Conservation (phyloP, 2,329 filamentous ascomycete species). For the Alternaria infectoria region DNA sequence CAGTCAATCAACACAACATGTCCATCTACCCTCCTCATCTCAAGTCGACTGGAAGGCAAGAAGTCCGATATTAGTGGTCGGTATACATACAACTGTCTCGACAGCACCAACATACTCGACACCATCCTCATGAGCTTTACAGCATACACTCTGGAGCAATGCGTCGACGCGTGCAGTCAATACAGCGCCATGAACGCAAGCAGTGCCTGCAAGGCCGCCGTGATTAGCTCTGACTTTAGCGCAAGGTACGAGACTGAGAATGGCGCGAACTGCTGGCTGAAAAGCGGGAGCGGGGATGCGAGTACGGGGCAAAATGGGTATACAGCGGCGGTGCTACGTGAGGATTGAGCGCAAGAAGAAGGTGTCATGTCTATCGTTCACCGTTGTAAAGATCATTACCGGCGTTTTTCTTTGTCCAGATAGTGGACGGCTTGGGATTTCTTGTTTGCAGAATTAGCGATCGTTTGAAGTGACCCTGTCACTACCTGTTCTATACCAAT, state of each 20-base stretch:
- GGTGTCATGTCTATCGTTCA: not conserved
- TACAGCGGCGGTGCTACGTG: constrained; percentile 1
- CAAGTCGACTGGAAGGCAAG: constrained; percentile 3
- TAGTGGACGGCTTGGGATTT: not conserved
- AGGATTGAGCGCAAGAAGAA: not conserved
- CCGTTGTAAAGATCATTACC: not conserved
- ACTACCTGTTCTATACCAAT: not conserved
- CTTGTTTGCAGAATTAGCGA: not conserved
- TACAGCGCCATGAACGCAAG: constrained; percentile 3
- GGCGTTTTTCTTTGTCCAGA: not conserved
- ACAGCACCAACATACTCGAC: constrained; percentile 6
- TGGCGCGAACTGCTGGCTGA: constrained; percentile 10
- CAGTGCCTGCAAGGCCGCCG: not conserved
- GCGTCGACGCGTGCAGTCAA: constrained; percentile 10
- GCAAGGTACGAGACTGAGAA: not conserved
- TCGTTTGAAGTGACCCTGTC: not conserved
- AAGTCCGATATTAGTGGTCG: not conserved
- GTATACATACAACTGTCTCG: constrained; percentile 8
- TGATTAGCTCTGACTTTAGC: constrained; percentile 1
- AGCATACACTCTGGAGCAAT: constrained; percentile 9
- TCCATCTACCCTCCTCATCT: not conserved
- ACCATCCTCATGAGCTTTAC: constrained; percentile 2
- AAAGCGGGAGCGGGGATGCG: not conserved
- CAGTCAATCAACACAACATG: constrained; percentile 7
- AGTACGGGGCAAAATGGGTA: not conserved